phyloP scores from a whole-genome alignment of 2,329 filamentous ascomycete species.

The Emergomyces orientalis region DNA sequence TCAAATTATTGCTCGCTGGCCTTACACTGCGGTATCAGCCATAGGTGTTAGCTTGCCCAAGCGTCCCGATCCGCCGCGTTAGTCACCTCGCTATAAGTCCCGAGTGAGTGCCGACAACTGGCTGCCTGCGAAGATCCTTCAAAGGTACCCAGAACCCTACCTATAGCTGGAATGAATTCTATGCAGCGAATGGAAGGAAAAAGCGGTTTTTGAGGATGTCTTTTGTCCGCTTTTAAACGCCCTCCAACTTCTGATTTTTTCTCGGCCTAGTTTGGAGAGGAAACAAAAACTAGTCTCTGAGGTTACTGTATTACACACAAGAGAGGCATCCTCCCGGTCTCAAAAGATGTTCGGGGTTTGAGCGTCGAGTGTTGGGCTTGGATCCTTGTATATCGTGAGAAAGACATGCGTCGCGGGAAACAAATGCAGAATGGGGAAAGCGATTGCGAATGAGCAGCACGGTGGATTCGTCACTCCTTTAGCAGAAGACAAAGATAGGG shows the following conservation, averaged over 20 bases:
- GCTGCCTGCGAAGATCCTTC: slow-evolving; percentile 20
- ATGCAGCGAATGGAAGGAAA: slow-evolving; percentile 33
- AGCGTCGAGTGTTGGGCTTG: slow-evolving; percentile 22
- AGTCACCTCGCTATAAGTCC: slow-evolving; percentile 52
- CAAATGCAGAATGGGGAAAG: neutral
- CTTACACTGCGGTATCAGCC: slow-evolving; percentile 47
- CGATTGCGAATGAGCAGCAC: slow-evolving; percentile 2
- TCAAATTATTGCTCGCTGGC: slow-evolving; percentile 35
- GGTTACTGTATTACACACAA: slow-evolving; percentile 69
- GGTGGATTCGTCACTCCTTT: neutral
- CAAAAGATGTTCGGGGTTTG: slow-evolving; percentile 18
- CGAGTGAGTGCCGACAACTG: slow-evolving; percentile 46
- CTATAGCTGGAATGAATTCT: slow-evolving; percentile 20
- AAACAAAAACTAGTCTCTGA: slow-evolving; percentile 93
- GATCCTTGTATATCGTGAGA: slow-evolving; percentile 10
- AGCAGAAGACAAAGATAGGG: neutral
- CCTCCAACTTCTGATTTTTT: slow-evolving; percentile 43
- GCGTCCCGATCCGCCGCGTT: slow-evolving; percentile 55
- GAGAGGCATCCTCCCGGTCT: slow-evolving; percentile 16
- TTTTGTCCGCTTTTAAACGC: slow-evolving; percentile 77
- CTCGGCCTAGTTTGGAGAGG: slow-evolving; percentile 49
- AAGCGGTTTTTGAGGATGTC: slow-evolving; percentile 90
- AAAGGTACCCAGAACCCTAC: neutral
- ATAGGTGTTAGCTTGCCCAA: slow-evolving; percentile 41
- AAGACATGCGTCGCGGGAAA: slow-evolving; percentile 12